Percentiles rank a stretch among this genome's conserved stretches.
Conservation (phyloP, 768 basidiomycete genomes). For the Hortiboletus flavorubellus region DNA sequence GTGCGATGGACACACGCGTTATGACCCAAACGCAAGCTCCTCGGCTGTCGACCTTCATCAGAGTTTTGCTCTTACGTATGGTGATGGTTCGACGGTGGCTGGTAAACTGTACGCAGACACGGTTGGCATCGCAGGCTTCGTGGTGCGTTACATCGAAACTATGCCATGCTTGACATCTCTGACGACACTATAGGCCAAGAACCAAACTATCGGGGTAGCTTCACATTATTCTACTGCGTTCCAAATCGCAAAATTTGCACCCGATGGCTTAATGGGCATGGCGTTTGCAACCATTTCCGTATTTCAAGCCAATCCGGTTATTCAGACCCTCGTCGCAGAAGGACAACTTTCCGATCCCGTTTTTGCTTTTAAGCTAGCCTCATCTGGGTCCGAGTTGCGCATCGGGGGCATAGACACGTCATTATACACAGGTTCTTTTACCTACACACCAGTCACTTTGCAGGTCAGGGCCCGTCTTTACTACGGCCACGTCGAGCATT, state of each 20-base stretch:
- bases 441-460: conserved; percentile 32
- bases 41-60: conserved; percentile 24
- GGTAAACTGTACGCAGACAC: conserved; percentile 40
- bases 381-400: conserved; percentile 33
- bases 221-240: conserved; percentile 16
- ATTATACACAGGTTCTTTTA: conserved; percentile 38
- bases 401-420: conserved; percentile 41
- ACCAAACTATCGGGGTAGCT: conserved; percentile 24
- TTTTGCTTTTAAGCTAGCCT: conserved; percentile 41
- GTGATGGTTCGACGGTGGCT: conserved; percentile 39
- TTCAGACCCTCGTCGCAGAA: conserved; percentile 43
- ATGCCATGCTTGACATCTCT: neutral
- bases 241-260: conserved; percentile 7
- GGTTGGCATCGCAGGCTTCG: conserved; percentile 36
- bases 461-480: conserved; percentile 20
- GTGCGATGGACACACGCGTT: conserved; percentile 35
- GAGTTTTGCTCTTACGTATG: conserved; percentile 38
- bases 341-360: conserved; percentile 29
- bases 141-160: conserved; percentile 6
- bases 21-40: conserved; percentile 33
- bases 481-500: neutral
- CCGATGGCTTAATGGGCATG: conserved; percentile 42
- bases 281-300: conserved; percentile 38
- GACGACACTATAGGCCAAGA: conserved; percentile 20
- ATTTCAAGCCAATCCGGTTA: conserved; percentile 35